Evolutionary conservation across 495 filamentous ascomycete species (phyloP).

Genomic region (Penicillium ochrochloron): DNA sequence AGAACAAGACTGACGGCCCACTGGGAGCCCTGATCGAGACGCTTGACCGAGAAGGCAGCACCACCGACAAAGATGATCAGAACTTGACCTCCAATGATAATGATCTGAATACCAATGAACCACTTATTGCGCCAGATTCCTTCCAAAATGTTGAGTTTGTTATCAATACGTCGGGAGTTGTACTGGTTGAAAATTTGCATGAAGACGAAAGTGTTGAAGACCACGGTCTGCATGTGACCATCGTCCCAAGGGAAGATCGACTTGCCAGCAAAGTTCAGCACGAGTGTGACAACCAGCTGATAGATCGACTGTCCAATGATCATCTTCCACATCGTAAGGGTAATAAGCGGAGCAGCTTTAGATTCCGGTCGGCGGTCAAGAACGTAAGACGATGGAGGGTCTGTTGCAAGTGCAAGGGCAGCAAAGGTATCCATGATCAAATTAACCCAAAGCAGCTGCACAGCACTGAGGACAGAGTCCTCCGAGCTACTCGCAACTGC

Average conservation of each 20-base stretch:
- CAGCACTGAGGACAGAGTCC: slow-evolving; percentile 77
- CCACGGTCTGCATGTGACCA: slow-evolving; percentile 61
- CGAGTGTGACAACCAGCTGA: slow-evolving; percentile 77
- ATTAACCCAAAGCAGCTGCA: slow-evolving; percentile 91
- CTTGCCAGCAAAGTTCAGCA: slow-evolving; percentile 74
- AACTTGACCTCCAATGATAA: slow-evolving; percentile 83
- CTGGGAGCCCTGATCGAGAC: slow-evolving; percentile 62
- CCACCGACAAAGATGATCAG: slow-evolving; percentile 81
- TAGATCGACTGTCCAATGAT: slow-evolving; percentile 85
- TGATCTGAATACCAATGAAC: slow-evolving; percentile 78
- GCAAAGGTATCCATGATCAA: slow-evolving; percentile 96
- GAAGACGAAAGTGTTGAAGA: slow-evolving; percentile 94
- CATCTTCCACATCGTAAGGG: slow-evolving; percentile 91
- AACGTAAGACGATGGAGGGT: slow-evolving; percentile 71
- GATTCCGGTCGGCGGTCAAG: slow-evolving; percentile 76
- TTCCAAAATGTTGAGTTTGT: slow-evolving; percentile 88
- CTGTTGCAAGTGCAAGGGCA: slow-evolving; percentile 88
- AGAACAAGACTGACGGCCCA: slow-evolving; percentile 78
- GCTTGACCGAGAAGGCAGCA: slow-evolving; percentile 65
- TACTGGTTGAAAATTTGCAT: slow-evolving; percentile 95
- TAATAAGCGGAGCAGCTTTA: slow-evolving; percentile 78
- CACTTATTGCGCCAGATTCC: slow-evolving; percentile 78
- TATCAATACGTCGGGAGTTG: slow-evolving; percentile 81
- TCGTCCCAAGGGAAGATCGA: slow-evolving; percentile 62
- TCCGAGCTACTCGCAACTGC: slow-evolving; percentile 68